phyloP scores from a whole-genome alignment of 441 rosid species.

The Croton setiger region DNA sequence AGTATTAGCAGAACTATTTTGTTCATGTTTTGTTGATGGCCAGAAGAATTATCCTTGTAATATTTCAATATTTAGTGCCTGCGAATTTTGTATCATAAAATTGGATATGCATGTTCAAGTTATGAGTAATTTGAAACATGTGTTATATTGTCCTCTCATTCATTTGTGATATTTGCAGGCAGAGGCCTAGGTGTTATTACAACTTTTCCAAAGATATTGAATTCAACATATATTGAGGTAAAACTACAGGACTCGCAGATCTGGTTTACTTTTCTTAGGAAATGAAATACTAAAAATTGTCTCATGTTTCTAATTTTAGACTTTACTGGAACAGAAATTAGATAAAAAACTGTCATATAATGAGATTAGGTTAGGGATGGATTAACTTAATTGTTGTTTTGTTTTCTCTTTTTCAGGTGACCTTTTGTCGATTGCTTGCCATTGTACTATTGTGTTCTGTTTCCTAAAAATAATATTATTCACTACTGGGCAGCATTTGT shows the following conservation, averaged over 20 bases:
- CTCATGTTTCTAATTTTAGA: background rate
- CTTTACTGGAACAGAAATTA: background rate
- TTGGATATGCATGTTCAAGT: background rate
- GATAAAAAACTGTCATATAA: background rate
- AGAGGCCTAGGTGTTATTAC: slow-evolving; percentile 25
- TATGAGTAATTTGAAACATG: background rate
- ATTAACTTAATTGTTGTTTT: background rate
- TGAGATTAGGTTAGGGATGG: too few species aligned
- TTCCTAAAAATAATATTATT: background rate
- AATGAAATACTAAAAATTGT: background rate
- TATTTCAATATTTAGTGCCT: background rate
- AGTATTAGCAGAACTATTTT: background rate
- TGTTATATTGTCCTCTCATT: background rate
- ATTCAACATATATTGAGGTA: slow-evolving; percentile 30
- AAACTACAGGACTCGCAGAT: background rate
- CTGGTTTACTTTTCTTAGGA: background rate
- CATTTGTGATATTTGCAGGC: slow-evolving; percentile 30
- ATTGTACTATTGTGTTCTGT: background rate
- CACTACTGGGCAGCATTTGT: slow-evolving; percentile 2
- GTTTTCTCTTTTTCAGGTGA: slow-evolving; percentile 31
- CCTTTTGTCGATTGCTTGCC: slow-evolving; percentile 4
- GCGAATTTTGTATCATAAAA: background rate
- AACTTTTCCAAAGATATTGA: slow-evolving; percentile 7
- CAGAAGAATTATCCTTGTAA: background rate
- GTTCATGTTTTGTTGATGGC: background rate